Percentiles rank a stretch among this genome's conserved stretches.
Evolutionary conservation across 345 rosid species (phyloP).

Genomic region (Camelina laxa): DNA sequence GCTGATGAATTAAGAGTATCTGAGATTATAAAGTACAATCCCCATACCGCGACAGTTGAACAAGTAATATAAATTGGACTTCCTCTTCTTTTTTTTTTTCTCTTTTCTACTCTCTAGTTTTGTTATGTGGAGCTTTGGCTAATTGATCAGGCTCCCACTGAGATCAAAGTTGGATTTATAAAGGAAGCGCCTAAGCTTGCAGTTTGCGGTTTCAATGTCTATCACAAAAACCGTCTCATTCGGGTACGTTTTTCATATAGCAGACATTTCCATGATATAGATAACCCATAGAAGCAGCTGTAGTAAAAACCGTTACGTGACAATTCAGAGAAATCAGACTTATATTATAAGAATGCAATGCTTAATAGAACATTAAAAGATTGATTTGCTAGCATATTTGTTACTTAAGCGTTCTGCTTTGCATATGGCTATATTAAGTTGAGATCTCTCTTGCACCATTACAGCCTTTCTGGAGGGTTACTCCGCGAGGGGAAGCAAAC

Average conservation of each 20-base stretch:
- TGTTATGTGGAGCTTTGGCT: constrained; percentile 4
- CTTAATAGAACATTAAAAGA: background rate
- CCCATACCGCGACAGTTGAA: constrained; percentile 51
- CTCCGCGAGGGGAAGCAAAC: constrained; percentile 51
- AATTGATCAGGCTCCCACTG: constrained; percentile 55
- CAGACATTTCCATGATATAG: background rate
- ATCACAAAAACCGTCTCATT: constrained; percentile 90
- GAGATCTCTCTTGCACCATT: constrained; percentile 33
- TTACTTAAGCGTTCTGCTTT: background rate
- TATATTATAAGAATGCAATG: background rate
- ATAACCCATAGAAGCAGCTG: constrained; percentile 4
- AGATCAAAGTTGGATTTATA: constrained; percentile 75
- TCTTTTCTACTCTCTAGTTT: constrained; percentile 3
- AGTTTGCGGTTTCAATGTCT: constrained; percentile 74
- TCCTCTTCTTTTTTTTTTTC: background rate
- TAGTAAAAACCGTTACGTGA: background rate
- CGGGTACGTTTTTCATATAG: constrained; percentile 55
- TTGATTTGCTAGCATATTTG: constrained; percentile 5
- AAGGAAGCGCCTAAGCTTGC: constrained; percentile 66
- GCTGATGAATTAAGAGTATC: constrained; percentile 60
- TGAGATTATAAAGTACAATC: constrained; percentile 63
- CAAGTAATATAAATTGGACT: constrained; percentile 54
- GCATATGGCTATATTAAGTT: constrained; percentile 29
- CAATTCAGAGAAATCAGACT: constrained; percentile 5
- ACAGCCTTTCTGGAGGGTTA: constrained; percentile 98